A percentile compares a stretch with the other conserved stretches of the same genome.
Conservation (phyloP, 768 basidiomycete genomes). For the Piloderma croceum region DNA sequence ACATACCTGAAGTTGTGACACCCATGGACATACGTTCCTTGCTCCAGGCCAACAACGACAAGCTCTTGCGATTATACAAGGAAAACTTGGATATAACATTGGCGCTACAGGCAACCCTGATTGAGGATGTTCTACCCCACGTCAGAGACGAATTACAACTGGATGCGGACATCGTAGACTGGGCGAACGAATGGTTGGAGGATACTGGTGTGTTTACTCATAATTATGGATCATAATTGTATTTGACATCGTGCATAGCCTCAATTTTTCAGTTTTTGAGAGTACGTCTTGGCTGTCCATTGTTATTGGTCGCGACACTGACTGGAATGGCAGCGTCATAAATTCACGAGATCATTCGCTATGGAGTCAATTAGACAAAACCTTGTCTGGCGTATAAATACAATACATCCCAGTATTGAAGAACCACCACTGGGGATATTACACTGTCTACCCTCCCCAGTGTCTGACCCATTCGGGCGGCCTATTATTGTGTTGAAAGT, state of each 20-base stretch:
- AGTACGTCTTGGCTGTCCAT: conserved; percentile 34
- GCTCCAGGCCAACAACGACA: conserved; percentile 42
- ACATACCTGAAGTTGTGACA: no score
- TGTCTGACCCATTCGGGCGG: conserved; percentile 57
- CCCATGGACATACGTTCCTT: conserved; percentile 34
- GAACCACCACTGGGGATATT: conserved; percentile 29
- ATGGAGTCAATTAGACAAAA: conserved; percentile 52
- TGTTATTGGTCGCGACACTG: conserved; percentile 5
- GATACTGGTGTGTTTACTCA: conserved; percentile 52
- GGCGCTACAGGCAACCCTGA: conserved; percentile 45
- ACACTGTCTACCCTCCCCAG: conserved; percentile 48
- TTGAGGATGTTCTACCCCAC: conserved; percentile 54
- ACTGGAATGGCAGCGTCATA: conserved; percentile 48
- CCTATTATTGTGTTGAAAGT: conserved; percentile 57
- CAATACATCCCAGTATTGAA: conserved; percentile 34
- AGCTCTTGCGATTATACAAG: conserved; percentile 45
- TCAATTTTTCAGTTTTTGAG: conserved; percentile 57
- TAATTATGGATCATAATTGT: background rate
- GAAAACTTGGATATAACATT: conserved; percentile 41
- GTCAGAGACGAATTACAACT: conserved; percentile 54
- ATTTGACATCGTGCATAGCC: conserved; percentile 24
- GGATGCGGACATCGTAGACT: conserved; percentile 38
- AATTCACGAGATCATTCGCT: conserved; percentile 58
- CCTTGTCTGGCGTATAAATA: conserved; percentile 48
- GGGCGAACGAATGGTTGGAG: conserved; percentile 57